A percentile compares a stretch with the other conserved stretches of the same genome.
Conservation (phyloP, 2,329 filamentous ascomycete species). For the Fusarium devonianum region DNA sequence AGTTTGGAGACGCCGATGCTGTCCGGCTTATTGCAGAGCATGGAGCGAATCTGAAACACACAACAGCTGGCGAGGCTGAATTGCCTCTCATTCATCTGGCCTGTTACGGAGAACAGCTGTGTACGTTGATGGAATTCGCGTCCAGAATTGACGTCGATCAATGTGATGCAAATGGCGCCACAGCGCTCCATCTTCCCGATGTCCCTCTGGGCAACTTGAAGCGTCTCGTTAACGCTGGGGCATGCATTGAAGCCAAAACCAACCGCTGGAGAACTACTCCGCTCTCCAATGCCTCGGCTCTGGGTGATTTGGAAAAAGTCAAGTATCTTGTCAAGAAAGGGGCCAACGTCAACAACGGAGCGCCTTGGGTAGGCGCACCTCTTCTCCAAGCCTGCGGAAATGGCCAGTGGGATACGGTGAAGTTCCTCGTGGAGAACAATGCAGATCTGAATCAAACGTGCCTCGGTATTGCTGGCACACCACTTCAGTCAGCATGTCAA, state of each 20-base stretch:
- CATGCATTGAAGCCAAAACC: background rate
- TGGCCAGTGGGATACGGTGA: background rate
- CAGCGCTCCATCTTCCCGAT: background rate
- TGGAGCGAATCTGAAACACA: slow-evolving; percentile 1
- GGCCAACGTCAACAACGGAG: background rate
- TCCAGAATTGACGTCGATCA: background rate
- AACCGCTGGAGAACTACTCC: background rate
- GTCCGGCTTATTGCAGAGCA: background rate
- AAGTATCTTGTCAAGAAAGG: background rate
- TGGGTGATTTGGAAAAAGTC: background rate
- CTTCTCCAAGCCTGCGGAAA: background rate
- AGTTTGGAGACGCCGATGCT: background rate
- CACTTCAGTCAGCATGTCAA: background rate
- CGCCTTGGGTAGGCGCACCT: background rate
- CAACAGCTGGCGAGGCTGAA: background rate
- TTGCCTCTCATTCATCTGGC: background rate
- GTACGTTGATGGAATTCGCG: background rate
- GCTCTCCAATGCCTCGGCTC: background rate
- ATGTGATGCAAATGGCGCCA: fast-evolving
- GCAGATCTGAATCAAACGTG: background rate
- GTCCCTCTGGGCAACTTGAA: fast-evolving
- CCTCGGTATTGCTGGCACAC: background rate
- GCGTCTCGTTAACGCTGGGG: background rate
- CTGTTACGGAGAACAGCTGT: background rate
- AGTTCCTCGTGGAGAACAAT: background rate